Evolutionary conservation across 106 monocot species (phyloP).

Genomic region (Iris macrosiphon): DNA sequence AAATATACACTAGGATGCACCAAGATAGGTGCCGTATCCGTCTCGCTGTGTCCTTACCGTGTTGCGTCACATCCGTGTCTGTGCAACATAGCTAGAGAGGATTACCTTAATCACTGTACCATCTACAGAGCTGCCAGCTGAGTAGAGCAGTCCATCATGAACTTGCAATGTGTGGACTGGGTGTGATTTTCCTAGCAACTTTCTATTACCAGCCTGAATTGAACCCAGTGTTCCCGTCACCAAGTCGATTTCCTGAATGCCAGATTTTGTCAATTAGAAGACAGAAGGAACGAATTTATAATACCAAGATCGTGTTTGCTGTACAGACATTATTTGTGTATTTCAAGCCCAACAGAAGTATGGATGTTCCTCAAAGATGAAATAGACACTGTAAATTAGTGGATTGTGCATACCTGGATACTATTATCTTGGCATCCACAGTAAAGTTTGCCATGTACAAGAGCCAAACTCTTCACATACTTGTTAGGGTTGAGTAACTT

Average conservation of each 20-base stretch:
- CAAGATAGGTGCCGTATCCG: too few species aligned
- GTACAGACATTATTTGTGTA: too few species aligned
- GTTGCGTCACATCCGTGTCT: too few species aligned
- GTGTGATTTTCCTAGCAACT: constrained; percentile 39
- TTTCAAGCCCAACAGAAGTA: too few species aligned
- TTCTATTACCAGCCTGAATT: constrained; percentile 40
- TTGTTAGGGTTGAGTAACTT: constrained; percentile 46
- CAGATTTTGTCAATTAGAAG: not conserved
- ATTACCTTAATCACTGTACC: constrained; percentile 54
- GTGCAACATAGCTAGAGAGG: not conserved
- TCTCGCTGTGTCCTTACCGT: too few species aligned
- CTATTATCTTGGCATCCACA: constrained; percentile 46
- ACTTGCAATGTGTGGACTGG: constrained; percentile 41
- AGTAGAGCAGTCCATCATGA: constrained; percentile 40
- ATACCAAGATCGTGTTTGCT: too few species aligned
- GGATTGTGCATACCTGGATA: constrained; percentile 32
- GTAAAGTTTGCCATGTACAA: constrained; percentile 48
- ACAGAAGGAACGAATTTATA: too few species aligned
- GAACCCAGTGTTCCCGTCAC: constrained; percentile 33
- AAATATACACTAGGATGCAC: too few species aligned
- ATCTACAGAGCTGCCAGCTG: constrained; percentile 30
- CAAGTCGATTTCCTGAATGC: constrained; percentile 52
- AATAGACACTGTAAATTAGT: too few species aligned
- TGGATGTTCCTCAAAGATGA: too few species aligned
- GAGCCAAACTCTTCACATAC: constrained; percentile 31